Conservation (phyloP, 768 basidiomycete genomes). For the Stropharia rugosoannulata region DNA sequence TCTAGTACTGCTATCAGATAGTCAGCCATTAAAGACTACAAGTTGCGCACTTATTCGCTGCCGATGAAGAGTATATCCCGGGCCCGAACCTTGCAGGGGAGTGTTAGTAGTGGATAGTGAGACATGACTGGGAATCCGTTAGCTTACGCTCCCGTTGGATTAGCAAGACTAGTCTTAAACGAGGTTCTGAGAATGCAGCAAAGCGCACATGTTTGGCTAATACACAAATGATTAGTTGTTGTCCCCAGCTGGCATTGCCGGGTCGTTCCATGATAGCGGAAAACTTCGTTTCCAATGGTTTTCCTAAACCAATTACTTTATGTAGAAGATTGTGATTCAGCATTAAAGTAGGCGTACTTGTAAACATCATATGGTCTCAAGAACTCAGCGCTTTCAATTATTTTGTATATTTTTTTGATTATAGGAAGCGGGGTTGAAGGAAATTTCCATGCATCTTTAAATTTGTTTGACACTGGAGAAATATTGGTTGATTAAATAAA, state of each 20-base stretch:
- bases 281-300: constrained; percentile 26
- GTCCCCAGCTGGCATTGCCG: constrained; percentile 25
- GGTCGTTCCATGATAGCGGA: constrained; percentile 31
- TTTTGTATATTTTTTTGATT: constrained; percentile 28
- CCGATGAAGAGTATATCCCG: constrained; percentile 29
- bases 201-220: constrained; percentile 18
- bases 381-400: constrained; percentile 25
- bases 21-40: neutral
- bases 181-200: constrained; percentile 31
- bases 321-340: neutral
- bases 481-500: neutral
- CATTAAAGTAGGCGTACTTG: constrained; percentile 14
- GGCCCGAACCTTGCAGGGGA: constrained; percentile 21
- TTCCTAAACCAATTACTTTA: constrained; percentile 10
- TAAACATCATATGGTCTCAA: constrained; percentile 23
- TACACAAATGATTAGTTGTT: constrained; percentile 21
- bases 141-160: constrained; percentile 25
- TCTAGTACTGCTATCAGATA: constrained; percentile 11
- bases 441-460: constrained; percentile 24
- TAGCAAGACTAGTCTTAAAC: constrained; percentile 30
- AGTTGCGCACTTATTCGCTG: constrained; percentile 26
- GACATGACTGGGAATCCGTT: neutral
- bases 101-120: neutral
- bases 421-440: constrained; percentile 13
- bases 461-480: constrained; percentile 25